phyloP scores from a whole-genome alignment of 176 grass and related monocot genomes.

The Cenchrus purpureus region DNA sequence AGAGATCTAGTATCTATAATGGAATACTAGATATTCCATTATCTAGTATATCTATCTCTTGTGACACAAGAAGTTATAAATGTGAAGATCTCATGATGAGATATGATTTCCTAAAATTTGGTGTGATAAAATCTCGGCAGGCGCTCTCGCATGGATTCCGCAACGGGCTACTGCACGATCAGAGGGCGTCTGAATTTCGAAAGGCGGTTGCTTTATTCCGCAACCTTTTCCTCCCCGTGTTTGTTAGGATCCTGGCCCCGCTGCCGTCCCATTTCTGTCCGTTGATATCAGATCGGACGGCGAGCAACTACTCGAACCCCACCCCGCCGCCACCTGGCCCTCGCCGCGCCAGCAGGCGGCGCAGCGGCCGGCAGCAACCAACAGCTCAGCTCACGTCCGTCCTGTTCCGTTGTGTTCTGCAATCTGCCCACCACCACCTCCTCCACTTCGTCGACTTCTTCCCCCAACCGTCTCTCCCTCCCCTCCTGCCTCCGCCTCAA shows the following conservation, averaged over 20 bases:
- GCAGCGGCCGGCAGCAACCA: conserved; percentile 6
- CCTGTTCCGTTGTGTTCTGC: conserved; percentile 13
- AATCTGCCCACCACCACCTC: conserved; percentile 36
- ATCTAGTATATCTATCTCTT: no score
- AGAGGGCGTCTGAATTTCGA: conserved; percentile 24
- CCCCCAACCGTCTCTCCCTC: conserved; percentile 28
- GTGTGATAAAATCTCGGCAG: background rate
- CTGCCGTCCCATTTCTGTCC: background rate
- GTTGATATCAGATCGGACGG: background rate
- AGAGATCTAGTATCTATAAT: no score
- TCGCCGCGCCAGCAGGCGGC: background rate
- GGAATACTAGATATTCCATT: no score
- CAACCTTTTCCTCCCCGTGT: conserved; percentile 17
- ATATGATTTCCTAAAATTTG: background rate
- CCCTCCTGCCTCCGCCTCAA: background rate
- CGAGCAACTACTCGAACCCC: background rate
- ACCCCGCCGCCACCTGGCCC: conserved; percentile 35
- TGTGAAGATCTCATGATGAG: background rate
- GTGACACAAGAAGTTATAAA: background rate
- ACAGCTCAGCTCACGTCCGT: conserved; percentile 37
- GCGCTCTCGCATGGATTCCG: background rate
- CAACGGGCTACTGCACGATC: conserved; percentile 2
- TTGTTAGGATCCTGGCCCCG: conserved; percentile 6
- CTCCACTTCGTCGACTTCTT: conserved; percentile 24
- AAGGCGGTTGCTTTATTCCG: conserved; percentile 35